Conservation (phyloP, 148 eudicot species). For the Spergularia marina region DNA sequence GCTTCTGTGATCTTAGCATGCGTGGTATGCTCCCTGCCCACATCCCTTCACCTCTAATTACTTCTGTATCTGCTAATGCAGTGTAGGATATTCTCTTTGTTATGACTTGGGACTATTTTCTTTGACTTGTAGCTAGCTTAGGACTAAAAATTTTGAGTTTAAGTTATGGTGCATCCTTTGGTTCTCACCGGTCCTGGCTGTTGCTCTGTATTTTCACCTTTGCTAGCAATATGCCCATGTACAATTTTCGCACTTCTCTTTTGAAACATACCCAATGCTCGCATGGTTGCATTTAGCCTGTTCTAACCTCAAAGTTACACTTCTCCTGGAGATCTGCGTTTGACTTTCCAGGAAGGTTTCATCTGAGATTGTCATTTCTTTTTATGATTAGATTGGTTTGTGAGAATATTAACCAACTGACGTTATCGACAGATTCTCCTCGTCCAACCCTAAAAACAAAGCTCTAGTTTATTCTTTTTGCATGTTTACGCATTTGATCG, state of each 20-base stretch:
- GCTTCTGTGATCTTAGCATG: slow-evolving; percentile 68
- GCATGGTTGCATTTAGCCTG: not conserved
- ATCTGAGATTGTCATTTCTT: not conserved
- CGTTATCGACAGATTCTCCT: not conserved
- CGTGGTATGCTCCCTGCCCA: slow-evolving; percentile 55
- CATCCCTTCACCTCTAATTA: not conserved
- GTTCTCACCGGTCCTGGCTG: not conserved
- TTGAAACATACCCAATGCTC: not conserved
- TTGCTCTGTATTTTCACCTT: not conserved
- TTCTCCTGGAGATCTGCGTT: not conserved
- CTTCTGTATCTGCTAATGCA: not conserved
- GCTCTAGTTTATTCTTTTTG: not conserved
- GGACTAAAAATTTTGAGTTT: not conserved
- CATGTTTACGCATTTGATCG: slow-evolving; percentile 12
- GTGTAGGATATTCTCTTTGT: not conserved
- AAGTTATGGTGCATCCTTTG: not conserved
- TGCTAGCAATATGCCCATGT: not conserved
- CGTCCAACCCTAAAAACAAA: not conserved
- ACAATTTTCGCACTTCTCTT: too few relatives aligned
- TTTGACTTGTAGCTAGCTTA: not conserved
- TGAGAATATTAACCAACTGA: not conserved
- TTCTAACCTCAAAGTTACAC: not conserved
- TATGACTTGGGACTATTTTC: not conserved
- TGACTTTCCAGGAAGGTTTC: not conserved
- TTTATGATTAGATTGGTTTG: not conserved